These are phyloP conservation scores for Orbilia javanica DNA, from an alignment of 2,329 filamentous ascomycete genomes.

Conservation along the genomic window DNA sequence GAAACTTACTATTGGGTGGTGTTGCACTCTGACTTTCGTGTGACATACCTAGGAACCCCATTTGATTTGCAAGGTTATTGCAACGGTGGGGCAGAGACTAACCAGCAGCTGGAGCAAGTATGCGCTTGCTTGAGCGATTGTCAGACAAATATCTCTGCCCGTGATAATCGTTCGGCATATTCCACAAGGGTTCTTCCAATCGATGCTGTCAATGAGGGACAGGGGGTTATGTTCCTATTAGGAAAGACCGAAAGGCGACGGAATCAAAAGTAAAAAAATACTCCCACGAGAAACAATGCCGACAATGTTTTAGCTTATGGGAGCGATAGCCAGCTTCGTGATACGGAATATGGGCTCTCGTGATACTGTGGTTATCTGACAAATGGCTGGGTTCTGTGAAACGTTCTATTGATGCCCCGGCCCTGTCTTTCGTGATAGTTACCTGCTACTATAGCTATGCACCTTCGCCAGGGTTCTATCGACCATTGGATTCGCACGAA, in stretches of 20 bases:
- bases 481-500: not conserved
- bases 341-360: slow-evolving; percentile 18
- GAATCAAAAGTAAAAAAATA: slow-evolving; percentile 42
- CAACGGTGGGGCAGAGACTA: not conserved
- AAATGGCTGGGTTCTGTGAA: slow-evolving; percentile 7
- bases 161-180: slow-evolving; percentile 35
- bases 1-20: slow-evolving; percentile 7
- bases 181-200: slow-evolving; percentile 24
- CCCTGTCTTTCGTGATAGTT: not conserved
- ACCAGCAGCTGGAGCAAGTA: slow-evolving; percentile 18
- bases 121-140: slow-evolving; percentile 26
- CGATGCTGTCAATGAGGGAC: slow-evolving; percentile 26
- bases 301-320: slow-evolving; percentile 17
- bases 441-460: not conserved
- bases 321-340: slow-evolving; percentile 26
- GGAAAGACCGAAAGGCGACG: slow-evolving; percentile 43
- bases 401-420: not conserved
- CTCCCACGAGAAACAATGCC: slow-evolving; percentile 3
- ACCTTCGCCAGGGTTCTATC: slow-evolving; percentile 9
- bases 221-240: slow-evolving; percentile 23
- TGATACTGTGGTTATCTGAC: slow-evolving; percentile 33
- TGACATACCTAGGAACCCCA: slow-evolving; percentile 12
- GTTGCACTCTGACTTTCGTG: slow-evolving; percentile 30
- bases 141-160: slow-evolving; percentile 44
- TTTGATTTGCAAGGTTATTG: slow-evolving; percentile 7